These are phyloP conservation scores for Phytomonas sp. DNA, from an alignment of 208 protist species.

Conservation along the genomic window DNA sequence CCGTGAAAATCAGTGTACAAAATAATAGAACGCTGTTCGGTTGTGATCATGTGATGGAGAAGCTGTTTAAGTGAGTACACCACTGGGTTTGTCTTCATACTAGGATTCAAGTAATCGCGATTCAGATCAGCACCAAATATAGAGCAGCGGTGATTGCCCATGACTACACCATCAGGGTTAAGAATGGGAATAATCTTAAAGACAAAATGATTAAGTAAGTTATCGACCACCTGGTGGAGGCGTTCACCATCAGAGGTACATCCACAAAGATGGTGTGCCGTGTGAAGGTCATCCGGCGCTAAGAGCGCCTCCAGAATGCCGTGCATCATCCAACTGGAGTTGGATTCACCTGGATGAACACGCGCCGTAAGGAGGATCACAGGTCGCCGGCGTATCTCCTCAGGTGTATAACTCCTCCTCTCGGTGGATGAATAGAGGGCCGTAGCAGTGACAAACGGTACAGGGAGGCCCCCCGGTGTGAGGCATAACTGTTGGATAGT, in stretches of 20 bases:
- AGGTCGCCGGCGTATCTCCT: slow-evolving; percentile 47
- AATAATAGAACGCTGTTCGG: slow-evolving; percentile 64
- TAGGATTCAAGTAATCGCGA: slow-evolving; percentile 84
- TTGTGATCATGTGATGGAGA: slow-evolving; percentile 54
- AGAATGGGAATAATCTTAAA: slow-evolving; percentile 97
- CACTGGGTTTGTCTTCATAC: slow-evolving; percentile 53
- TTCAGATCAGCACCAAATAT: slow-evolving; percentile 94
- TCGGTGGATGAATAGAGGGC: slow-evolving; percentile 13
- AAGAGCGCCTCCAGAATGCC: slow-evolving; percentile 90
- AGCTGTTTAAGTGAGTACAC: slow-evolving; percentile 81
- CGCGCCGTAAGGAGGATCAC: slow-evolving; percentile 89
- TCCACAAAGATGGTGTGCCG: not conserved
- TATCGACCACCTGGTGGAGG: slow-evolving; percentile 1
- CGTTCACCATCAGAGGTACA: not conserved
- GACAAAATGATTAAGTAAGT: slow-evolving; percentile 66
- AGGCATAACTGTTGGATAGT: slow-evolving; percentile 68
- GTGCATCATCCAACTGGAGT: slow-evolving; percentile 94
- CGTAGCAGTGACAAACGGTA: slow-evolving; percentile 92
- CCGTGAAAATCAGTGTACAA: slow-evolving; percentile 94
- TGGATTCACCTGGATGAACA: slow-evolving; percentile 97
- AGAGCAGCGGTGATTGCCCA: slow-evolving; percentile 96
- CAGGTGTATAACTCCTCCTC: slow-evolving; percentile 18
- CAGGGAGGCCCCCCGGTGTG: slow-evolving; percentile 72
- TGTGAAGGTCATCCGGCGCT: slow-evolving; percentile 1
- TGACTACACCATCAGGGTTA: slow-evolving; percentile 96